These are phyloP conservation scores for Leucocoprinus birnbaumii DNA, from an alignment of 768 basidiomycete species.

Conservation along the genomic window DNA sequence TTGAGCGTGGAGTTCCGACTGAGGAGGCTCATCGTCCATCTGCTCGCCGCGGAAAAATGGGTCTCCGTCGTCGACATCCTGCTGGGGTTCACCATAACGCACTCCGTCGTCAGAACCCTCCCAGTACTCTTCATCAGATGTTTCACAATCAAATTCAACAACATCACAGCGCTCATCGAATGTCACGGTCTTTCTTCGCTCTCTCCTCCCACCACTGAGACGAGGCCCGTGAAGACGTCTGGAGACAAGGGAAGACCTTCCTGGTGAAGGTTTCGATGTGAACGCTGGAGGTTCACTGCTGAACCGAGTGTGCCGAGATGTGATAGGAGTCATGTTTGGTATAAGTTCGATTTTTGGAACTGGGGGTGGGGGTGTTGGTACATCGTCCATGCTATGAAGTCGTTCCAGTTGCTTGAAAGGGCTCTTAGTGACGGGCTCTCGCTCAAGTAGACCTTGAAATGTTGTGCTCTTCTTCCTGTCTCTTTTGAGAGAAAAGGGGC, in stretches of 20 bases:
- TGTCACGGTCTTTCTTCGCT: constrained; percentile 73
- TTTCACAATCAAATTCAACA: constrained; percentile 70
- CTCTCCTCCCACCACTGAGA: constrained; percentile 47
- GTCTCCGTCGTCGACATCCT: constrained; percentile 24
- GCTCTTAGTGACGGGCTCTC: constrained; percentile 79
- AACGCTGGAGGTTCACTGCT: constrained; percentile 27
- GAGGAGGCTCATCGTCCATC: not conserved
- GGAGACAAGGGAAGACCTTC: constrained; percentile 66
- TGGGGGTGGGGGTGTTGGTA: constrained; percentile 24
- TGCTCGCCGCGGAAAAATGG: constrained; percentile 8
- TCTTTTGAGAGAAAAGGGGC: constrained; percentile 65
- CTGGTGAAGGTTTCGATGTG: constrained; percentile 42
- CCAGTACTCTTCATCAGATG: constrained; percentile 24
- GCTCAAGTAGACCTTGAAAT: constrained; percentile 70
- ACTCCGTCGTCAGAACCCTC: constrained; percentile 25
- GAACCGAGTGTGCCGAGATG: not conserved
- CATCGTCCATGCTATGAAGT: constrained; percentile 23
- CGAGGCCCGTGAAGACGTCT: constrained; percentile 78
- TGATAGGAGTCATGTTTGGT: constrained; percentile 15
- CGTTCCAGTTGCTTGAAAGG: constrained; percentile 54
- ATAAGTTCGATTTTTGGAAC: constrained; percentile 19
- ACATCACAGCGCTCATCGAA: constrained; percentile 82
- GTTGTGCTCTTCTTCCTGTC: constrained; percentile 74
- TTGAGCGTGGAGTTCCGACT: not conserved
- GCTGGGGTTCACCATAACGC: constrained; percentile 18